phyloP scores from a whole-genome alignment of 805 yeast genomes.

The Barnettozyma populi region DNA sequence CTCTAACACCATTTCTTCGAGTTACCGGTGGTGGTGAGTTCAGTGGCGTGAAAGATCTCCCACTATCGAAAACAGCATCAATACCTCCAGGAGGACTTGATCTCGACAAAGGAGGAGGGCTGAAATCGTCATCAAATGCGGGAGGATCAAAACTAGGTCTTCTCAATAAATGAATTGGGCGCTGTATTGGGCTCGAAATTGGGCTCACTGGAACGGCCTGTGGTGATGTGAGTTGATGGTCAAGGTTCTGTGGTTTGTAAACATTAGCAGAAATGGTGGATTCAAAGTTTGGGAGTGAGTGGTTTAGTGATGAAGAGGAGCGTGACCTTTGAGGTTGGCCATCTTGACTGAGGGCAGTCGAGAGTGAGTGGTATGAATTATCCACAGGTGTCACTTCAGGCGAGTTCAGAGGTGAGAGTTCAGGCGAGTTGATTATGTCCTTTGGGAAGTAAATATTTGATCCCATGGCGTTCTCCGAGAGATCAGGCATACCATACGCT shows the following conservation, averaged over 20 bases:
- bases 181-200: slow-evolving; percentile 35
- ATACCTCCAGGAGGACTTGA: background rate
- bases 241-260: slow-evolving; percentile 48
- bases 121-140: slow-evolving; percentile 45
- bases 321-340: slow-evolving; percentile 24
- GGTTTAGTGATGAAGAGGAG: slow-evolving; percentile 33
- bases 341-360: slow-evolving; percentile 16
- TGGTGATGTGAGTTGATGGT: slow-evolving; percentile 48
- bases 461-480: slow-evolving; percentile 18
- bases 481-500: slow-evolving; percentile 44
- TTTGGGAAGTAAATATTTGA: slow-evolving; percentile 37
- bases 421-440: slow-evolving; percentile 7
- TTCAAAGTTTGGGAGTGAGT: slow-evolving; percentile 22
- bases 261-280: slow-evolving; percentile 40
- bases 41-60: slow-evolving; percentile 3
- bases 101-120: slow-evolving; percentile 30
- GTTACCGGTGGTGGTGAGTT: slow-evolving; percentile 7
- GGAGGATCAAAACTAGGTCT: slow-evolving; percentile 60
- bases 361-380: slow-evolving; percentile 16
- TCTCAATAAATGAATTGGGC: slow-evolving; percentile 52
- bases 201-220: slow-evolving; percentile 63
- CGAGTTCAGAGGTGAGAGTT: slow-evolving; percentile 43
- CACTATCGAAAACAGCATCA: slow-evolving; percentile 1
- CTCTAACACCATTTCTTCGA: slow-evolving; percentile 1
- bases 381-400: slow-evolving; percentile 51